Base-by-base conservation (phyloP, 2,329 filamentous ascomycete species). In the Ceratocystis cacaofunesta region DNA sequence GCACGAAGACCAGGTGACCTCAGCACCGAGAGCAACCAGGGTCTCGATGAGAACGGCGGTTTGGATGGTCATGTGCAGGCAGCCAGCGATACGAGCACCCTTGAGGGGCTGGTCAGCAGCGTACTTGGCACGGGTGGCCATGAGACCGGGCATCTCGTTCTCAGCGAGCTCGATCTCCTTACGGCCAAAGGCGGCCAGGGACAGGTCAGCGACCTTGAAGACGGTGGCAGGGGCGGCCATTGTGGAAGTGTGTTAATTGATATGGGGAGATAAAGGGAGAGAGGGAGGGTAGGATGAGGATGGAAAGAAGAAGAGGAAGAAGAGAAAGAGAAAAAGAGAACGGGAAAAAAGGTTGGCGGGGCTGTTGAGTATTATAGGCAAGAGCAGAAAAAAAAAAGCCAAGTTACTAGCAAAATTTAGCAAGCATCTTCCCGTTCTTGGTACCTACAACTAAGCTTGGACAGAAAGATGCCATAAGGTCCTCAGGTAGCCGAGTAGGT, bases 61-160 rank as follows among this genome's bases (percentile, higher is more conserved):
- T 84, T 99, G 94, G 81, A 99, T 97, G 77, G 94, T 97, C 92
- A 96, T 96, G 87, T 96, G 92, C 77, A 97, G 83, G 81, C 94
- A 97, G 76, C 94, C 94, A 73, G 94, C 94, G 78, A 99, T 96
- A 74, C 92, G 88, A 77, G 92, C 90, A 77, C 92, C 92, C 76
- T 87, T 87, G 74, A 99, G 85, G 73, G 94, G 94, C 85, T 97
- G 92, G 80, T 96, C 92, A 69, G 78, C 78, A 72, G 89, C 89
- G 78, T 97, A 99, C 84, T 95, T 96, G 75, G 79, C 76, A 76
- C 94, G 88, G 75, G 92, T 97, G 74, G 89, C 85, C 89, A 99
- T 95, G 72, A 99, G 86, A 85, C 94, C 92, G 70, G 92, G 92
- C 92, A 96, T 96, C 83, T 91, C 88, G 76, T 90, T 86, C 79